Percentiles rank a stretch among this genome's conserved stretches.
phyloP scores from a whole-genome alignment of 108 stramenopile genomes.

The Nannochloropsis granulata region DNA sequence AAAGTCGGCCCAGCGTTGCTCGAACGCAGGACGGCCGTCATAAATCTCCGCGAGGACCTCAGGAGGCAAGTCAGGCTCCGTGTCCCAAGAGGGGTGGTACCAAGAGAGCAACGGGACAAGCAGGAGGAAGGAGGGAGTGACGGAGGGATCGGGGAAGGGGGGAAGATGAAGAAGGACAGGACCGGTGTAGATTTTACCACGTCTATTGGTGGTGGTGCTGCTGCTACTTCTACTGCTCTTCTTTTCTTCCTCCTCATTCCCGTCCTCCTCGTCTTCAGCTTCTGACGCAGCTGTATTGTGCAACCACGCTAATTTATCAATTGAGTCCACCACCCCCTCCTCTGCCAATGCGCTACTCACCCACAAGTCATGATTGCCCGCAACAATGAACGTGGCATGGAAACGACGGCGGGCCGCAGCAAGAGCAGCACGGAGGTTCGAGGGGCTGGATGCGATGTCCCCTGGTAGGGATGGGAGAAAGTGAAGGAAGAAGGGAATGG shows the following conservation, averaged over 20 bases:
- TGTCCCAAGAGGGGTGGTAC: conserved; percentile 39
- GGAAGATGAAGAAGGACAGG: background rate
- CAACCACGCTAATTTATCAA: conserved; percentile 7
- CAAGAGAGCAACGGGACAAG: conserved; percentile 21
- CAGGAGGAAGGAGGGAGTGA: background rate
- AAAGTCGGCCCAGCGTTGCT: conserved; percentile 27
- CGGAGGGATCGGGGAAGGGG: background rate
- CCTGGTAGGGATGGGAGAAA: background rate
- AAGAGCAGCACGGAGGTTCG: background rate
- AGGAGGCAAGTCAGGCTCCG: conserved; percentile 25
- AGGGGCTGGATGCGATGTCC: background rate
- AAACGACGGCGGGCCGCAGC: background rate
- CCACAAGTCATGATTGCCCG: conserved; percentile 25
- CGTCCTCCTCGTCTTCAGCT: background rate
- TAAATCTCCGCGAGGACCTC: background rate
- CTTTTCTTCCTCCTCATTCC: background rate
- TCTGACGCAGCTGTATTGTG: background rate
- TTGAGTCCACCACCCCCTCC: background rate
- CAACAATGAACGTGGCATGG: conserved; percentile 1
- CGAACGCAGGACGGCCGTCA: conserved; percentile 4
- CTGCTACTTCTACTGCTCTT: background rate
- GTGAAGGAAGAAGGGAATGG: too few species aligned
- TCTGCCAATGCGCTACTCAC: background rate
- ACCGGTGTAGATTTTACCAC: background rate
- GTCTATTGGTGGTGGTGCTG: background rate